These are phyloP conservation scores for Phytophthora uliginosa DNA, from an alignment of 352 stramenopile species.

Conservation along the genomic window DNA sequence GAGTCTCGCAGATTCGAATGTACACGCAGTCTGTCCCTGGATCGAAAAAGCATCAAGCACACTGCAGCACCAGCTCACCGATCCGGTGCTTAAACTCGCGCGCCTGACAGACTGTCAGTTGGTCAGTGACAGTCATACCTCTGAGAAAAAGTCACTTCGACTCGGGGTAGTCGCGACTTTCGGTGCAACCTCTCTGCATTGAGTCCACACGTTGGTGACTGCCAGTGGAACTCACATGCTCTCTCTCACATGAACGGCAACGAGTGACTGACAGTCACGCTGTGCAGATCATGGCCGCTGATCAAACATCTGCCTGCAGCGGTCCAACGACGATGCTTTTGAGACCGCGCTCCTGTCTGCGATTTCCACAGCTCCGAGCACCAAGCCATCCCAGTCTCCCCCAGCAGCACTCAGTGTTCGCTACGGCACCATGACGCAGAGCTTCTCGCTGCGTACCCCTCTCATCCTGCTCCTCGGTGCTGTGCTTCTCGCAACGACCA, in stretches of 20 bases:
- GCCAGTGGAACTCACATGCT: not conserved
- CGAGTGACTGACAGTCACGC: not conserved
- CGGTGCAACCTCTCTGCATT: not conserved
- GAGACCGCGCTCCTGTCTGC: conserved; percentile 4
- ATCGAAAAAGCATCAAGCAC: not conserved
- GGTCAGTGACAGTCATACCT: too few species aligned
- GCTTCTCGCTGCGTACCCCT: conserved; percentile 2
- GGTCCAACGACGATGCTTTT: conserved; percentile 4
- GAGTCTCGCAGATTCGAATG: too few species aligned
- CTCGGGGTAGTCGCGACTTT: conserved; percentile 5
- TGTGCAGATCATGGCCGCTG: conserved; percentile 22
- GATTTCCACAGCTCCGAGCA: conserved; percentile 10
- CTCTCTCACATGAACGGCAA: not conserved
- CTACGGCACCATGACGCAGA: conserved; percentile 8
- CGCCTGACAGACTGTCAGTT: not conserved
- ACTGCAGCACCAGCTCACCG: not conserved
- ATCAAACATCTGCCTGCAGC: conserved; percentile 26
- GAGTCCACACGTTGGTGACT: not conserved
- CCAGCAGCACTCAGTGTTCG: not conserved
- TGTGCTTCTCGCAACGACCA: conserved; percentile 3
- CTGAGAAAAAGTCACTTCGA: not conserved
- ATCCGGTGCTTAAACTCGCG: not conserved
- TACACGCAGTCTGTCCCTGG: too few species aligned
- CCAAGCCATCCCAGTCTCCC: not conserved
- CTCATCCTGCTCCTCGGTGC: conserved; percentile 8